A percentile compares a stretch with the other conserved stretches of the same genome.
These are phyloP conservation scores for Aspergillus chevalieri DNA, from an alignment of 2,329 filamentous ascomycete genomes.

Conservation along the genomic window DNA sequence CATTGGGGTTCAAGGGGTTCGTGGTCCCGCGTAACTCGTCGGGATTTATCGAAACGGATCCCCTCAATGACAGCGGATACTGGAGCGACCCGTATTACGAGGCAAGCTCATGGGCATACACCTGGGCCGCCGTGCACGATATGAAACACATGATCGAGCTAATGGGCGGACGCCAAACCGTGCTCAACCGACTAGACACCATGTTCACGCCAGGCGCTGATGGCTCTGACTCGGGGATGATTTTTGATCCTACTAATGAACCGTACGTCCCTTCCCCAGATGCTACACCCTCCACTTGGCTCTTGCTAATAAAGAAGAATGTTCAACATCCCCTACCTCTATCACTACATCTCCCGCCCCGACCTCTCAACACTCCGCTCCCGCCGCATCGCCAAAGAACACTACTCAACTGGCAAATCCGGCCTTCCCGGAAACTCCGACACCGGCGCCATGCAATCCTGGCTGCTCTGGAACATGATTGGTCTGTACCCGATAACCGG, in stretches of 20 bases:
- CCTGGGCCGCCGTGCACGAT: conserved; percentile 64
- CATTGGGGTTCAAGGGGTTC: conserved; percentile 59
- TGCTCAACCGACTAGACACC: conserved; percentile 47
- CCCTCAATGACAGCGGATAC: conserved; percentile 56
- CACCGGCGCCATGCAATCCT: conserved; percentile 66
- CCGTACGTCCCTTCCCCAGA: conserved; percentile 40
- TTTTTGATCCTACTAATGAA: conserved; percentile 65
- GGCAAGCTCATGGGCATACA: conserved; percentile 59
- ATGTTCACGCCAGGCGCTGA: conserved; percentile 44
- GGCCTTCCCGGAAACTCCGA: conserved; percentile 67
- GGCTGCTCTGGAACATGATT: conserved; percentile 63
- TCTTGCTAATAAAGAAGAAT: conserved; percentile 18
- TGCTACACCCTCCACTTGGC: background rate
- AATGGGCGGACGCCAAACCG: conserved; percentile 46
- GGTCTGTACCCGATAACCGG: conserved; percentile 63
- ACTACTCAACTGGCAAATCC: conserved; percentile 49
- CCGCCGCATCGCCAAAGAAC: conserved; percentile 53
- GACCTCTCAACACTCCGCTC: conserved; percentile 55
- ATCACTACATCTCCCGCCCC: conserved; percentile 60
- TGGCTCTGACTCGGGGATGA: conserved; percentile 39
- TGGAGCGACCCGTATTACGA: conserved; percentile 60
- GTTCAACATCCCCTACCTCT: conserved; percentile 63
- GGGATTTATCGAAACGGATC: conserved; percentile 45
- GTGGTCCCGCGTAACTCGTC: conserved; percentile 54
- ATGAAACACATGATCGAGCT: conserved; percentile 49